Evolutionary conservation across 2,329 filamentous ascomycete genomes (phyloP).

Genomic region (Botrytis pseudocinerea): DNA sequence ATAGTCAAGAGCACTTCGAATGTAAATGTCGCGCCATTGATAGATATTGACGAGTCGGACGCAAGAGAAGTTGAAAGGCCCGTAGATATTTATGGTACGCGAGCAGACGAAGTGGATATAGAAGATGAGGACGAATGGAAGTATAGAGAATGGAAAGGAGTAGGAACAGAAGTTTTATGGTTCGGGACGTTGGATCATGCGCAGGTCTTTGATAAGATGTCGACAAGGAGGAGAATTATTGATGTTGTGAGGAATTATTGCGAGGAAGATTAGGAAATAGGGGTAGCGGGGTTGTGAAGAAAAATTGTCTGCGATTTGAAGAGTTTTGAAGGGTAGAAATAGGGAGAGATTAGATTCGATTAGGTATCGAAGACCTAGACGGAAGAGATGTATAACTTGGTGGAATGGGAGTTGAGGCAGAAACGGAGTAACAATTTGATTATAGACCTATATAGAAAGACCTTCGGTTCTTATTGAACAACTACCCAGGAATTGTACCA

Average conservation of each 20-base stretch:
- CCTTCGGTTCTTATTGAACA: neutral
- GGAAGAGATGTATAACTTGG: neutral
- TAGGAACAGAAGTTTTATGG: conserved; percentile 53
- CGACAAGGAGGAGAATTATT: conserved; percentile 41
- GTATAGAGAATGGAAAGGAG: conserved; percentile 38
- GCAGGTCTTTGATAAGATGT: conserved; percentile 50
- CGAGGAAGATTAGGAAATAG: conserved; percentile 11
- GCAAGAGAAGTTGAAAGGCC: neutral
- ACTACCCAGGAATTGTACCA: neutral
- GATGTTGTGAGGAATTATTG: conserved; percentile 39
- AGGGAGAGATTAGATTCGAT: neutral
- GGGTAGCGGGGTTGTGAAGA: neutral
- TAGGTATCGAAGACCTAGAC: neutral
- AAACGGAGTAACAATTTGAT: neutral
- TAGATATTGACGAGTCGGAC: conserved; percentile 10
- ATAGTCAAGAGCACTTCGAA: neutral
- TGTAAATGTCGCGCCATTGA: neutral
- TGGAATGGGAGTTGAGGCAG: neutral
- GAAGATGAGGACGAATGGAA: conserved; percentile 37
- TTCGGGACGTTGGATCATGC: conserved; percentile 57
- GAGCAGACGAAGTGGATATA: conserved; percentile 24
- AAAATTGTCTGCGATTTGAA: neutral
- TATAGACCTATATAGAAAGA: neutral
- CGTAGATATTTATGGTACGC: neutral
- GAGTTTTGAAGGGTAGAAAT: neutral